Conservation (phyloP, 495 filamentous ascomycete genomes). For the Poronia punctata region DNA sequence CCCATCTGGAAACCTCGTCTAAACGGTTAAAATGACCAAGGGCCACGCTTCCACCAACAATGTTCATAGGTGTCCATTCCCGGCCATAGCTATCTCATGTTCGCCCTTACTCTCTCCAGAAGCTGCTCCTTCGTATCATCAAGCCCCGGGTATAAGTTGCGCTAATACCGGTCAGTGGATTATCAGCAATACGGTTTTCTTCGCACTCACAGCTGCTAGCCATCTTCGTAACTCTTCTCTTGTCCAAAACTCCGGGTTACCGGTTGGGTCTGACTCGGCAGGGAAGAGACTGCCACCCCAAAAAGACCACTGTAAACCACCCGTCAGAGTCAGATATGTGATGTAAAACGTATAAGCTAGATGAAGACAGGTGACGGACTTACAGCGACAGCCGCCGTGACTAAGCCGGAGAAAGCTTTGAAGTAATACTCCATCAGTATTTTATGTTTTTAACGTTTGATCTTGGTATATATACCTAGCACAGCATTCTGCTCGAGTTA, state of each 20-base stretch:
- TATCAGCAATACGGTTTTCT: not conserved
- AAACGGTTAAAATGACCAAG: no score
- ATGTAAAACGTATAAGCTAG: not conserved
- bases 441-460: not conserved
- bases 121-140: conserved; percentile 67
- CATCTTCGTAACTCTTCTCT: conserved; percentile 64
- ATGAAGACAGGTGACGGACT: not conserved
- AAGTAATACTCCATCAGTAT: conserved; percentile 24
- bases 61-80: conserved; percentile 1
- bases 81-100: conserved; percentile 45
- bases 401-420: conserved; percentile 69
- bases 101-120: conserved; percentile 71
- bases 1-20: no score
- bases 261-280: conserved; percentile 61
- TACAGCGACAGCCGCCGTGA: conserved; percentile 67
- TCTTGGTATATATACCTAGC: conserved; percentile 18
- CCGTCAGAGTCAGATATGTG: not conserved
- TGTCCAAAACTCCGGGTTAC: conserved; percentile 71
- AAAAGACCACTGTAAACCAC: conserved; percentile 55
- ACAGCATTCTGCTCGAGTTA: conserved; percentile 18
- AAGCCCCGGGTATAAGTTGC: conserved; percentile 61
- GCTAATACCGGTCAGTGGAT: conserved; percentile 37
- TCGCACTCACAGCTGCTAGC: conserved; percentile 61
- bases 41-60: no score
- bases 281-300: conserved; percentile 80